phyloP scores from a whole-genome alignment of 2,329 filamentous ascomycete species.

The Lachnellula occidentalis region DNA sequence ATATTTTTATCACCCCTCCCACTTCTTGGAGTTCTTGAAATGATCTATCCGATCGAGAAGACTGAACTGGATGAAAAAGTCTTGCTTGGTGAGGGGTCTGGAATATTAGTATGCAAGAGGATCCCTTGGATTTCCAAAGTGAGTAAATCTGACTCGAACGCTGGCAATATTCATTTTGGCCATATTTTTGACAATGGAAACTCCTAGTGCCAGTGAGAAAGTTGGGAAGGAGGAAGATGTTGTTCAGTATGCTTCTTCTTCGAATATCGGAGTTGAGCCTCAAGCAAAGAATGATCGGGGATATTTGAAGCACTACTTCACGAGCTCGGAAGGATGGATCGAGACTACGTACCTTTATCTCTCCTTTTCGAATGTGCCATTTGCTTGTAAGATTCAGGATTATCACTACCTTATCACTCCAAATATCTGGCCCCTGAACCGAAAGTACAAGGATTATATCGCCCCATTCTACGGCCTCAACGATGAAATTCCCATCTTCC shows the following conservation, averaged over 20 bases:
- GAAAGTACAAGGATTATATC: conserved; percentile 39
- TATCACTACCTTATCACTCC: conserved; percentile 36
- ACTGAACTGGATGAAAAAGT: neutral
- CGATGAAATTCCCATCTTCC: conserved; percentile 60
- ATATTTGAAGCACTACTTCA: conserved; percentile 32
- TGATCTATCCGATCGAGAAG: neutral
- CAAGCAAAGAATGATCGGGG: conserved; percentile 7
- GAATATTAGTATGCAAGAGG: conserved; percentile 5
- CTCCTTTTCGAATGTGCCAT: neutral
- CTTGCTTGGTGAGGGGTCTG: neutral
- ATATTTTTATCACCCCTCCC: conserved; percentile 16
- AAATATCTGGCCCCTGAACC: conserved; percentile 57
- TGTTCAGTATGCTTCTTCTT: conserved; percentile 14
- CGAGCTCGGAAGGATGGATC: conserved; percentile 34
- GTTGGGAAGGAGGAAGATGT: conserved; percentile 15
- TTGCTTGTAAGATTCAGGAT: conserved; percentile 24
- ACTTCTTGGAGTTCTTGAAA: neutral
- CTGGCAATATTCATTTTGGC: conserved; percentile 7
- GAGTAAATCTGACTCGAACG: neutral
- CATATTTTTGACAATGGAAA: conserved; percentile 11
- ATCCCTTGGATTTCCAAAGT: conserved; percentile 1
- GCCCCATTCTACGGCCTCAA: conserved; percentile 67
- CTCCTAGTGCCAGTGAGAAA: conserved; percentile 14
- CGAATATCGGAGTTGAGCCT: conserved; percentile 2
- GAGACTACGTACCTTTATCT: conserved; percentile 32